Evolutionary conservation across 495 filamentous ascomycete genomes (phyloP).

Genomic region (Xylaria sp.): DNA sequence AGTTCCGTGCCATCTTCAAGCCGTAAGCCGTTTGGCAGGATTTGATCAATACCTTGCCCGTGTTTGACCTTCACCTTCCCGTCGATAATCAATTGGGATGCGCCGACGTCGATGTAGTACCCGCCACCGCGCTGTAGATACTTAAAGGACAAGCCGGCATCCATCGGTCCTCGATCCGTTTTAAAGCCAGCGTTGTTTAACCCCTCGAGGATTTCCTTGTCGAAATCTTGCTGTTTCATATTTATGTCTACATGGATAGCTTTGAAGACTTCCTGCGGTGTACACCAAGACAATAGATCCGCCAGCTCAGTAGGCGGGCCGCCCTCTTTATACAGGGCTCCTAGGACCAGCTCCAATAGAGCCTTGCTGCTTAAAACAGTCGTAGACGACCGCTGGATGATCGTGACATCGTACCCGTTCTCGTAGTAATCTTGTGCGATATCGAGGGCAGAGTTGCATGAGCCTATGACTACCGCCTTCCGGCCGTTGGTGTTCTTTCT

Average conservation of each 20-base stretch:
- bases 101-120: slow-evolving; percentile 86
- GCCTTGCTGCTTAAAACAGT: slow-evolving; percentile 67
- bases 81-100: slow-evolving; percentile 73
- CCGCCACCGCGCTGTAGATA: slow-evolving; percentile 79
- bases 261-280: slow-evolving; percentile 66
- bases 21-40: slow-evolving; percentile 65
- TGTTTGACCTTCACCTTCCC: slow-evolving; percentile 81
- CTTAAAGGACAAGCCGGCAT: slow-evolving; percentile 72
- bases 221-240: slow-evolving; percentile 52
- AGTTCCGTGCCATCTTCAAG: slow-evolving; percentile 73
- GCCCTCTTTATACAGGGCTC: slow-evolving; percentile 67
- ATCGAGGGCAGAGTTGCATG: slow-evolving; percentile 82
- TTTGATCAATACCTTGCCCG: slow-evolving; percentile 66
- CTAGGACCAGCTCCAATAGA: slow-evolving; percentile 56
- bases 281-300: slow-evolving; percentile 64
- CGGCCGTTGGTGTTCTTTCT: slow-evolving; percentile 58
- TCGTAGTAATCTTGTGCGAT: slow-evolving; percentile 85
- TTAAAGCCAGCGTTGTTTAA: slow-evolving; percentile 72
- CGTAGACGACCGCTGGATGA: slow-evolving; percentile 80
- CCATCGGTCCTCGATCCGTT: slow-evolving; percentile 70
- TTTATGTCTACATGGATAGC: slow-evolving; percentile 60
- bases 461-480: slow-evolving; percentile 78
- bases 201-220: slow-evolving; percentile 64
- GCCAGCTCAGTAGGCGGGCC: slow-evolving; percentile 67
- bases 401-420: slow-evolving; percentile 82